These are phyloP conservation scores for Lachnellula suecica DNA, from an alignment of 2,329 filamentous ascomycete species.

Conservation along the genomic window DNA sequence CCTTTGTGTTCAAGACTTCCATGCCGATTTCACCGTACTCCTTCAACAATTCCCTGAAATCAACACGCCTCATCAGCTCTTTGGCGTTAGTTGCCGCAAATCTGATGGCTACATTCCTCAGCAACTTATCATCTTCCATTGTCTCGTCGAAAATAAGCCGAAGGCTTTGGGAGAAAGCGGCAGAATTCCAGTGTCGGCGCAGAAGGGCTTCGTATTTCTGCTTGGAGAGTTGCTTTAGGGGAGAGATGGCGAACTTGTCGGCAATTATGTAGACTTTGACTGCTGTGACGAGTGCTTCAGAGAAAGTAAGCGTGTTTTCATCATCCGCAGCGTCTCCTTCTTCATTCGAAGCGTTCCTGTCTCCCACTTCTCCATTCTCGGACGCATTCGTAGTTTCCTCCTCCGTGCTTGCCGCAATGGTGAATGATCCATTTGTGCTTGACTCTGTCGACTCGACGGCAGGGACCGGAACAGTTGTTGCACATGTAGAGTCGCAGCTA, in stretches of 20 bases:
- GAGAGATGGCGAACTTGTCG: conserved; percentile 22
- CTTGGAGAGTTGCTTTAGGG: conserved; percentile 13
- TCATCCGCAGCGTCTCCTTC: background rate
- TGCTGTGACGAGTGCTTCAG: conserved; percentile 2
- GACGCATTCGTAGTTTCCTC: no score
- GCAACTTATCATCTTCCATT: conserved; percentile 2
- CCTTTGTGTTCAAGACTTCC: conserved; percentile 11
- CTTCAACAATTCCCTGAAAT: conserved; percentile 13
- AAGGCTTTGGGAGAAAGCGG: conserved; percentile 6
- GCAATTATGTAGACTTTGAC: conserved; percentile 19
- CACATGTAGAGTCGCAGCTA: no score
- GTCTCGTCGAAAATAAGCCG: conserved; percentile 13
- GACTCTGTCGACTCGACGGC: background rate
- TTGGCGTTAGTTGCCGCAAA: conserved; percentile 3
- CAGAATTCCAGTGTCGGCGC: conserved; percentile 6
- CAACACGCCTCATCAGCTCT: conserved; percentile 10
- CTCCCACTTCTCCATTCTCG: no score
- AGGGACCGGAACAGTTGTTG: background rate
- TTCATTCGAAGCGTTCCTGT: background rate
- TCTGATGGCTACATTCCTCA: conserved; percentile 14
- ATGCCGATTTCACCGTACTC: conserved; percentile 8
- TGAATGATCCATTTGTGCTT: no score
- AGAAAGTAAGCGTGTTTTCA: background rate
- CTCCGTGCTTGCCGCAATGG: no score
- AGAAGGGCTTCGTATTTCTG: conserved; percentile 11